Base-by-base conservation (phyloP, 208 protist genomes). In the Tritrichomonas musculus region DNA sequence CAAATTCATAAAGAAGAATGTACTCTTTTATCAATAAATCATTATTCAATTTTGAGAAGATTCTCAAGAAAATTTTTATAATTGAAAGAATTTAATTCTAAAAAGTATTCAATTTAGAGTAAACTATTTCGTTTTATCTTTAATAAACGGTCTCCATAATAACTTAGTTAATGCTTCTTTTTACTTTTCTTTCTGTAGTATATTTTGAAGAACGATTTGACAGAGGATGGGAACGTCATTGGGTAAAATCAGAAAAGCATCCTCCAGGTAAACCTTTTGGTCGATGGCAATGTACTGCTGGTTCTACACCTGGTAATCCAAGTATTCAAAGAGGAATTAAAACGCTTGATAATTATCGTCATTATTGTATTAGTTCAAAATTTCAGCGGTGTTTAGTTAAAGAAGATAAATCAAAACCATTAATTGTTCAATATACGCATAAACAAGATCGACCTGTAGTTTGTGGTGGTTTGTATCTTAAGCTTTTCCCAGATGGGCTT, bases 161-260 rank as follows among this genome's bases (percentile, higher is more conserved):
- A n/a, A n/a, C n/a, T n/a, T n/a, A n/a, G n/a, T n/a, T n/a, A 60
- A 60, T 82, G 17, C 8, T 82, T 50, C 30, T 82, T n/a, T 39
- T 8, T 30, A 82, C 73, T 3, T 30, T 82, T 82, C 30, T 30
- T 39, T 88, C 25, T 5, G 77, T 47, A 20, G 47, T 88, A n/a
- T 88, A 36, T 50, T 88, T 88, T 88, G 77, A 88, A 60, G 77
- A 88, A 88, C 8, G 77, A 88, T 88, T 88, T 57, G 47, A 88
- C 77, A 88, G 41, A 53, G 77, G 77, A 57, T 88, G 77, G 77
- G 47, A 44, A 57, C 44, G 47, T 8, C 33, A 36, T n/a, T 88
- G 77, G 77, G 47, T 88, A 2, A 88, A 88, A 57, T 88, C 77
- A 33, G 77, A 88, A 88, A 88, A 88, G 47, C 77, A 88, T 88